These are phyloP conservation scores for Terana coerulea DNA, from an alignment of 768 basidiomycete species.

Conservation along the genomic window DNA sequence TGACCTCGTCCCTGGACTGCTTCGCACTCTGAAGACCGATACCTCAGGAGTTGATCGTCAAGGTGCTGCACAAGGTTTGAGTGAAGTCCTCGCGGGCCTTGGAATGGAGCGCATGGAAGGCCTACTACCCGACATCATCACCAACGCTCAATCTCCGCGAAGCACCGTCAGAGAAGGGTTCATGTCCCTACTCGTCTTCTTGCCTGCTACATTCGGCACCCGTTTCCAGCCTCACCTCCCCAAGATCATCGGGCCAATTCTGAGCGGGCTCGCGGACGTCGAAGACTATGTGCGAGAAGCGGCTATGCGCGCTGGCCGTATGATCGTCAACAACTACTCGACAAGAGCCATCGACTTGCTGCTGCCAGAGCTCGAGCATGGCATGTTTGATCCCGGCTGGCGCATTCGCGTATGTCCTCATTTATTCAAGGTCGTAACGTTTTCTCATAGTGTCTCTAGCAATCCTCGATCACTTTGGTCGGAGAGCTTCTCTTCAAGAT, in stretches of 20 bases:
- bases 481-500: slow-evolving; percentile 96
- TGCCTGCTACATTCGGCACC: slow-evolving; percentile 94
- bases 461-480: slow-evolving; percentile 93
- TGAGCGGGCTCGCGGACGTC: slow-evolving; percentile 85
- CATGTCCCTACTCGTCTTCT: slow-evolving; percentile 94
- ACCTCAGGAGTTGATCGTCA: slow-evolving; percentile 95
- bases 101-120: slow-evolving; percentile 98
- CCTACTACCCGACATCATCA: slow-evolving; percentile 89
- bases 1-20: slow-evolving; percentile 84
- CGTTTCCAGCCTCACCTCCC: slow-evolving; percentile 96
- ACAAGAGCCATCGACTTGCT: slow-evolving; percentile 88
- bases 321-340: slow-evolving; percentile 96
- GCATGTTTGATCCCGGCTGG: slow-evolving; percentile 95
- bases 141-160: slow-evolving; percentile 84
- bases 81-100: slow-evolving; percentile 90
- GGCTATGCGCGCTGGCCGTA: slow-evolving; percentile 97
- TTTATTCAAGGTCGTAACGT: not conserved
- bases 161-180: slow-evolving; percentile 96
- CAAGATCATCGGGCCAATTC: slow-evolving; percentile 89
- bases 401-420: slow-evolving; percentile 73
- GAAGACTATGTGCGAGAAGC: slow-evolving; percentile 97
- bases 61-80: slow-evolving; percentile 95
- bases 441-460: slow-evolving; percentile 39
- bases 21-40: slow-evolving; percentile 87
- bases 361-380: slow-evolving; percentile 88